A percentile compares a stretch with the other conserved stretches of the same genome.
Evolutionary conservation across 169 alveolate species (phyloP).

Genomic region (Babesia divergens): DNA sequence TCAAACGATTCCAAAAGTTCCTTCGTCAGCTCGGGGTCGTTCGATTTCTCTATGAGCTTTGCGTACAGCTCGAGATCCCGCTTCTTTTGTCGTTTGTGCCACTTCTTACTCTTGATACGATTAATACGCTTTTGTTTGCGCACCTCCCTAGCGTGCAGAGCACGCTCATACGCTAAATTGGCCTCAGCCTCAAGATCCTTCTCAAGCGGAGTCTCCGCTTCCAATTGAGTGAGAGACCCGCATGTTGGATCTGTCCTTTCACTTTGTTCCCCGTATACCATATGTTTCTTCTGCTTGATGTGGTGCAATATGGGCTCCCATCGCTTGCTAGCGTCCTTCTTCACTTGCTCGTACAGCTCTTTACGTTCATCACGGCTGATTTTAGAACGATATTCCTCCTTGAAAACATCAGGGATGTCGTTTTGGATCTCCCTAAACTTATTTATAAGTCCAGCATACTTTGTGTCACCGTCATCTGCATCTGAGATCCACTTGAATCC

Average conservation of each 20-base stretch:
- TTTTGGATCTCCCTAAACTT: conserved; percentile 42
- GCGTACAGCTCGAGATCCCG: conserved; percentile 67
- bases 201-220: conserved; percentile 71
- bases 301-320: conserved; percentile 68
- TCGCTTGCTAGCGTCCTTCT: conserved; percentile 55
- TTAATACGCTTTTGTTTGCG: conserved; percentile 66
- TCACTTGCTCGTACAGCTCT: conserved; percentile 49
- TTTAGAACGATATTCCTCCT: conserved; percentile 52
- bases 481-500: conserved; percentile 37
- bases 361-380: conserved; percentile 60
- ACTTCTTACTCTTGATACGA: conserved; percentile 71
- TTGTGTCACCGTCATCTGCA: conserved; percentile 11
- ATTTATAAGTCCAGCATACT: conserved; percentile 11
- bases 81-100: conserved; percentile 69
- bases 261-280: conserved; percentile 37
- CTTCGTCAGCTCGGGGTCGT: conserved; percentile 76
- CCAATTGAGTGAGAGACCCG: conserved; percentile 45
- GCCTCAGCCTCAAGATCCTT: conserved; percentile 41
- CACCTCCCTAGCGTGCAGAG: conserved; percentile 62
- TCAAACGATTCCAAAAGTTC: conserved; percentile 66
- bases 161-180: conserved; percentile 30
- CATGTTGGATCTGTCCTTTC: conserved; percentile 36
- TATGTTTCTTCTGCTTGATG: conserved; percentile 33
- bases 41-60: conserved; percentile 60
- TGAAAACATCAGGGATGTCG: conserved; percentile 47